phyloP scores from a whole-genome alignment of 2,329 filamentous ascomycete species.

The Aureobasidium sp. region DNA sequence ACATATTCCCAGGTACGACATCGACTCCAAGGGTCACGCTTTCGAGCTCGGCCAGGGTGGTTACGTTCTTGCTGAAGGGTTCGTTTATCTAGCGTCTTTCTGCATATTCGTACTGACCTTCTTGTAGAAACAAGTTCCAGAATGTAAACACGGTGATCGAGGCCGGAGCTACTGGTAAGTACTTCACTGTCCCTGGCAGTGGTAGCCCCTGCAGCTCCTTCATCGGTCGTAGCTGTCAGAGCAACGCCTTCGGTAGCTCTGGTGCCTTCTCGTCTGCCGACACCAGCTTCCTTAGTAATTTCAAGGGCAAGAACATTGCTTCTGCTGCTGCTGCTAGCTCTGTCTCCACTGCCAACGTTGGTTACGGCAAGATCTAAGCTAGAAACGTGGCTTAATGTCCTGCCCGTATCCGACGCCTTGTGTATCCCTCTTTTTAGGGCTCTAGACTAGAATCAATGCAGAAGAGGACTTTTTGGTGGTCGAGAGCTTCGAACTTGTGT shows the following conservation, averaged over 20 bases:
- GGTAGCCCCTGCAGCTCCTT: conserved; percentile 38
- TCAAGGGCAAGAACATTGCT: conserved; percentile 49
- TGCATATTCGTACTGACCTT: neutral
- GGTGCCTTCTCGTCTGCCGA: conserved; percentile 27
- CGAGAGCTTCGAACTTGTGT: neutral
- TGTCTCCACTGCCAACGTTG: conserved; percentile 33
- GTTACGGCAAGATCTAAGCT: conserved; percentile 35
- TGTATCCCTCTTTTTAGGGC: neutral
- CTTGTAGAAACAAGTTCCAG: conserved; percentile 10
- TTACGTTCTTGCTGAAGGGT: conserved; percentile 24
- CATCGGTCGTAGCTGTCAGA: conserved; percentile 46
- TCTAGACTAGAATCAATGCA: neutral
- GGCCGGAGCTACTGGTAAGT: conserved; percentile 29
- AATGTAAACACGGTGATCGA: conserved; percentile 35
- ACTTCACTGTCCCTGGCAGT: conserved; percentile 33
- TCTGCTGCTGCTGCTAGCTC: conserved; percentile 33
- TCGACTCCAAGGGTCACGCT: conserved; percentile 48
- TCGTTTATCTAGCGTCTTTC: neutral
- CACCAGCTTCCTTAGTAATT: conserved; percentile 44
- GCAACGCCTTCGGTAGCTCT: conserved; percentile 35
- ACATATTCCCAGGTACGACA: conserved; percentile 24
- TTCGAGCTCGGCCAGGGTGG: conserved; percentile 43
- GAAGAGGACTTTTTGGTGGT: neutral
- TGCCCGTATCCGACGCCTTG: no score
- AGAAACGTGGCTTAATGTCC: neutral